Percentiles rank a stretch among this genome's conserved stretches.
phyloP scores from a whole-genome alignment of 345 rosid genomes.

The Lepidium africanum region DNA sequence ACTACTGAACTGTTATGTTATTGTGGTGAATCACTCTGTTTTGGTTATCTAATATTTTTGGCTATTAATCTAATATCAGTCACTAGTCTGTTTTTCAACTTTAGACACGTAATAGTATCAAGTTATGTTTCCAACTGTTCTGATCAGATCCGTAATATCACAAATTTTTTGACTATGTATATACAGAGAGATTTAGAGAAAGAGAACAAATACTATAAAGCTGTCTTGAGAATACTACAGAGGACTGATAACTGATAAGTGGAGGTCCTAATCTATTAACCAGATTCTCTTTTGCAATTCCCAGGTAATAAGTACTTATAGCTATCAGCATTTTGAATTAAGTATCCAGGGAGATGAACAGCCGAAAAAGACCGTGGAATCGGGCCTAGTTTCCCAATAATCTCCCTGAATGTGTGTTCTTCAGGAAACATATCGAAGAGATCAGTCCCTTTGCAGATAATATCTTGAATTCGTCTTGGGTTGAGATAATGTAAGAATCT shows the following conservation, averaged over 20 bases:
- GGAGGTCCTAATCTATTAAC: slow-evolving; percentile 22
- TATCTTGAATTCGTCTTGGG: slow-evolving; percentile 66
- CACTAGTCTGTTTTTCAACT: background rate
- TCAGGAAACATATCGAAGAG: slow-evolving; percentile 90
- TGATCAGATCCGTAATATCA: background rate
- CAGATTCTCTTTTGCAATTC: slow-evolving; percentile 63
- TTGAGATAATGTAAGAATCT: slow-evolving; percentile 75
- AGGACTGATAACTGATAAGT: background rate
- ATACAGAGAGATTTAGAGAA: background rate
- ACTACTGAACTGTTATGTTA: background rate
- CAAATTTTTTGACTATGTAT: background rate
- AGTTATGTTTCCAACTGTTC: slow-evolving; percentile 11
- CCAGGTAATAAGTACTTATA: slow-evolving; percentile 80
- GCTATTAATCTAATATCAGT: background rate
- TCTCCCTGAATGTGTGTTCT: slow-evolving; percentile 81
- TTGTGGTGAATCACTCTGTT: slow-evolving; percentile 10
- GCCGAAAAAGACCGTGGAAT: slow-evolving; percentile 70
- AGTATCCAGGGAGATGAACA: slow-evolving; percentile 66
- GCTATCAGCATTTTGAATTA: slow-evolving; percentile 54
- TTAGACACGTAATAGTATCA: background rate
- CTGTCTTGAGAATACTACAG: background rate
- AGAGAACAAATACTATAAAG: background rate
- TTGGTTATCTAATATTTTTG: background rate
- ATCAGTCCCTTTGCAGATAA: slow-evolving; percentile 72
- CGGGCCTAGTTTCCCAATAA: slow-evolving; percentile 83